A percentile compares a stretch with the other conserved stretches of the same genome.
phyloP scores from a whole-genome alignment of 2,329 filamentous ascomycete genomes.

The Apiospora phragmitis region DNA sequence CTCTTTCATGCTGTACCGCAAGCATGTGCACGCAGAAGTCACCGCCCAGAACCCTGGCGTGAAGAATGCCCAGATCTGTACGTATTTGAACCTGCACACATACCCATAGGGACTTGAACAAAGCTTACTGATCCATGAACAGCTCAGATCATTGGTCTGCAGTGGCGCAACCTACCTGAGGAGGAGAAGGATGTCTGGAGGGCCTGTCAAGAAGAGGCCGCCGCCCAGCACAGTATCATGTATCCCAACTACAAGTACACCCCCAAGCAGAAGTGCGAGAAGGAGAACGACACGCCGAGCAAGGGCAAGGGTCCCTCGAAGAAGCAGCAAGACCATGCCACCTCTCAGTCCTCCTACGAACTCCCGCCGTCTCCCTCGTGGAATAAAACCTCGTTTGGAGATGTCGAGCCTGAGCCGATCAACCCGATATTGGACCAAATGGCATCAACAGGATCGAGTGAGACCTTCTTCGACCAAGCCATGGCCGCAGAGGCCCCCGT shows the following conservation, averaged over 20 bases:
- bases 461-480: background rate
- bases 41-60: background rate
- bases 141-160: conserved; percentile 4
- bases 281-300: background rate
- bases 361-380: background rate
- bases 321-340: background rate
- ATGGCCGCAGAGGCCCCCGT: background rate
- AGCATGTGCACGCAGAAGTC: background rate
- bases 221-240: background rate
- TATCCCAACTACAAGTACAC: conserved; percentile 10
- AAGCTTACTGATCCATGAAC: background rate
- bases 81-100: background rate
- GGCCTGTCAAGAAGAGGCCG: conserved; percentile 14
- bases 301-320: background rate
- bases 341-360: background rate
- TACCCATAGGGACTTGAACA: background rate
- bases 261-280: background rate
- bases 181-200: conserved; percentile 19
- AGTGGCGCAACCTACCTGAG: background rate
- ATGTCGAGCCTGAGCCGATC: background rate
- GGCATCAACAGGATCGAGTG: background rate
- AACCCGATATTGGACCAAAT: background rate
- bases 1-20: conserved; percentile 7
- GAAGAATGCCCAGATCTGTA: background rate
- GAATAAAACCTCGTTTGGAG: background rate